Evolutionary conservation across 139 green algal genomes (phyloP), one percentile per base, ranked within the genome.

Genomic region (Micractinium conductrix): DNA sequence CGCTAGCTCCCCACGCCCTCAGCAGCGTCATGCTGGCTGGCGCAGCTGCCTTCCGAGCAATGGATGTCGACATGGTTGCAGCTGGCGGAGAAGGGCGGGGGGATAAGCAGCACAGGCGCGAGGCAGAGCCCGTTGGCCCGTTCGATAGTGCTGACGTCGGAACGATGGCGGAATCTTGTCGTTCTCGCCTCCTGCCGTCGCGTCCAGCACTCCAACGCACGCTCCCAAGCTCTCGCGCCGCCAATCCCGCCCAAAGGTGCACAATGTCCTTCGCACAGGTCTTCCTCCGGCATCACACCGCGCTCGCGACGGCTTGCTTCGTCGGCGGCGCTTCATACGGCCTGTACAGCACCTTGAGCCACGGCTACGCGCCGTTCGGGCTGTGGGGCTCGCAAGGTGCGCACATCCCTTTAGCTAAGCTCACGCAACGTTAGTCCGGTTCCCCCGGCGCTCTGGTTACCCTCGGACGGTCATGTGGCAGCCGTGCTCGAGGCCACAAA

Each of bases 1-100:
- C n/a, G 33, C 67, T 44, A 1, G n/a, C 74, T 8, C 74, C 45
- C 74, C 74, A 80, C 30, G 74, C 74, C 45, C n/a, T 65, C 30
- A 67, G n/a, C 48, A 80, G 45, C 28, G 74, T 65, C 6, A 35
- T 48, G 4, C 26, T 19, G n/a, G 74, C n/a, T 12, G 74, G 74
- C 48, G 67, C n/a, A 21, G 30, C 37, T 14, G 74, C 74, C 48
- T 67, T 80, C 12, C 74, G 74, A 48, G 45, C 45, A 2, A 80
- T 26, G 10, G 28, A 42, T 28, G 74, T 80, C 9, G 74, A 28
- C 74, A 80, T 80, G 45, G 33, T 80, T 69, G 24, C 60, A n/a
- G n/a, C n/a, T n/a, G n/a, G n/a, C n/a, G n/a, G n/a, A n/a, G n/a
- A n/a, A n/a, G n/a, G n/a, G n/a, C n/a, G n/a, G n/a, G n/a, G n/a